Percentiles rank a stretch among this genome's conserved stretches.
These are phyloP conservation scores for Cenchrus purpureus DNA, from an alignment of 176 grass and related monocot genomes.

Conservation along the genomic window DNA sequence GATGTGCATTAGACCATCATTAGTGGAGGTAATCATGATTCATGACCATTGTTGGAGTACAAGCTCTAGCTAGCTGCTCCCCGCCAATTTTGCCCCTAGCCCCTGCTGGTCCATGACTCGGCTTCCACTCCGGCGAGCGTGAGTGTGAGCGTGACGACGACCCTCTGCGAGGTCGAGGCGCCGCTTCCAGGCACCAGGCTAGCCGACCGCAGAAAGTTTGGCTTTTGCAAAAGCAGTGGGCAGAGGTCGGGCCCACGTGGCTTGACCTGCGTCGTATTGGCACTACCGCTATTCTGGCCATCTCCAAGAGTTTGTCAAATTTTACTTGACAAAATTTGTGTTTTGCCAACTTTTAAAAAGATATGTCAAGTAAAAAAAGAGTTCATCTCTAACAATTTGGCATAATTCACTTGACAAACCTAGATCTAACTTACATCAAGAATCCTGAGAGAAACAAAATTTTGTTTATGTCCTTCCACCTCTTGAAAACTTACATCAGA, in stretches of 20 bases:
- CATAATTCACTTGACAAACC: too few relatives aligned
- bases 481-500: too few relatives aligned
- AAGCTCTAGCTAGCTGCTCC: too few relatives aligned
- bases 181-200: slow-evolving; percentile 51
- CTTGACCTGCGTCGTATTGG: background rate
- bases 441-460: too few relatives aligned
- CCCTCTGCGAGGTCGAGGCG: slow-evolving; percentile 43
- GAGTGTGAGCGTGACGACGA: background rate
- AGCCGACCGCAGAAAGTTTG: background rate
- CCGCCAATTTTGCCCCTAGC: background rate
- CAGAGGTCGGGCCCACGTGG: background rate
- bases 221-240: slow-evolving; percentile 27
- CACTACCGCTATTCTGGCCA: background rate
- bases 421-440: too few relatives aligned
- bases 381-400: too few relatives aligned
- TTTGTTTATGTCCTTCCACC: too few relatives aligned
- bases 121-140: background rate
- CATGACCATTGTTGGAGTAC: background rate
- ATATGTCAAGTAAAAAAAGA: too few relatives aligned
- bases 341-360: too few relatives aligned
- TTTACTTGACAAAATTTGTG: too few relatives aligned
- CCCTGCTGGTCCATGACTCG: background rate
- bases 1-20: background rate
- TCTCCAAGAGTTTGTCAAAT: too few relatives aligned
- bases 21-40: background rate